Conservation (phyloP, 2,329 filamentous ascomycete genomes). For the Podosphaera fusca region DNA sequence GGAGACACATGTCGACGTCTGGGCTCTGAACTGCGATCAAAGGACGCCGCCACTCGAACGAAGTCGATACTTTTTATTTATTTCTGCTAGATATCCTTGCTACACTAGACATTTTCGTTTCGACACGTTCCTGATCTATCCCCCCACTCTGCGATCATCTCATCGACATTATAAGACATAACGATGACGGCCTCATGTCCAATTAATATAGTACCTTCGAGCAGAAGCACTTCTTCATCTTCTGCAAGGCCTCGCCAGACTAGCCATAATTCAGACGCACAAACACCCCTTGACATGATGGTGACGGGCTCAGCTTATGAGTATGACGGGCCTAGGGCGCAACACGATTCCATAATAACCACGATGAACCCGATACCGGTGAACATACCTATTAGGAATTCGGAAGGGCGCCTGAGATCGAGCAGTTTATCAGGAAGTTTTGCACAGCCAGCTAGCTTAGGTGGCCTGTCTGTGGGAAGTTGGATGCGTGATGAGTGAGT, state of each 20-base stretch:
- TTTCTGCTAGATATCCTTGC: no score
- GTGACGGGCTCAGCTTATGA: constrained; percentile 32
- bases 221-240: constrained; percentile 16
- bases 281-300: constrained; percentile 26
- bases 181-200: constrained; percentile 16
- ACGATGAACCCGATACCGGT: constrained; percentile 44
- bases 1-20: no score
- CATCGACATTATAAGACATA: no score
- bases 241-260: constrained; percentile 17
- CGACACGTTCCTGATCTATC: no score
- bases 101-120: no score
- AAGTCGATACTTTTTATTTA: no score
- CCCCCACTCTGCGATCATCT: no score
- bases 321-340: constrained; percentile 25
- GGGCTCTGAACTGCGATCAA: no score
- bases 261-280: constrained; percentile 11
- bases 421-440: constrained; percentile 41
- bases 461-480: constrained; percentile 82
- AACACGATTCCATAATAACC: constrained; percentile 37
- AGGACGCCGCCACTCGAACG: no score
- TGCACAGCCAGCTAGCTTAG: constrained; percentile 85
- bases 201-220: constrained; percentile 16
- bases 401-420: constrained; percentile 31
- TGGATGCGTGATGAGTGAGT: constrained; percentile 97
- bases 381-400: constrained; percentile 37